Percentiles rank a stretch among this genome's conserved stretches.
These are phyloP conservation scores for Bipolaris cookei DNA, from an alignment of 2,329 filamentous ascomycete species.

Conservation along the genomic window DNA sequence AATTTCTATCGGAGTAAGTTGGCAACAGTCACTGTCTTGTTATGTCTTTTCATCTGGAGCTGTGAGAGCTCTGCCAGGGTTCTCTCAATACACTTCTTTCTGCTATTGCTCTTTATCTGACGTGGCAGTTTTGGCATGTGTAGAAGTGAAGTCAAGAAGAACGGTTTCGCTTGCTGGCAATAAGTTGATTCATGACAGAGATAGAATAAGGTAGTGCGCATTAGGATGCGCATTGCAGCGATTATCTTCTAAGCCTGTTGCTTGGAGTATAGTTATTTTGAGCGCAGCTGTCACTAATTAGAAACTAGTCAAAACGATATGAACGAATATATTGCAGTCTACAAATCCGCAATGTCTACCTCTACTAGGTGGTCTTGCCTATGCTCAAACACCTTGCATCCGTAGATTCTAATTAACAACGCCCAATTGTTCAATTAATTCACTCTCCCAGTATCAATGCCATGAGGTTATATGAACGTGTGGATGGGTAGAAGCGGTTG, in stretches of 20 bases:
- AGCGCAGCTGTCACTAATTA: neutral
- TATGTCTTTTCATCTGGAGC: too few relatives aligned
- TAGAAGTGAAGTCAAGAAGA: too few relatives aligned
- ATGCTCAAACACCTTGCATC: neutral
- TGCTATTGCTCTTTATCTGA: too few relatives aligned
- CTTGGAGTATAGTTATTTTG: neutral
- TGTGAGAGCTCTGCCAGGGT: too few relatives aligned
- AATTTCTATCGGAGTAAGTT: too few relatives aligned
- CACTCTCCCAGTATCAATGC: neutral
- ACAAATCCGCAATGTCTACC: neutral
- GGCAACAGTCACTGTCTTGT: too few relatives aligned
- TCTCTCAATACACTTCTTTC: too few relatives aligned
- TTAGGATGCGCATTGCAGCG: neutral
- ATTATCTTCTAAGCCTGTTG: neutral
- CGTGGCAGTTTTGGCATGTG: too few relatives aligned
- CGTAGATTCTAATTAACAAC: neutral
- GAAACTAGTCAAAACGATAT: too few relatives aligned
- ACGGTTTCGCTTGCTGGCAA: too few relatives aligned
- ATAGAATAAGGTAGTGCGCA: neutral
- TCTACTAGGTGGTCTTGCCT: neutral
- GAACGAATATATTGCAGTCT: neutral
- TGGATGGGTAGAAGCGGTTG: neutral
- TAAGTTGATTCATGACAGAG: neutral
- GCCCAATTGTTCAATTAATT: neutral
- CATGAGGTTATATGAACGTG: neutral